These are phyloP conservation scores for Blastomyces percursus DNA, from an alignment of 2,329 filamentous ascomycete species.

Conservation along the genomic window DNA sequence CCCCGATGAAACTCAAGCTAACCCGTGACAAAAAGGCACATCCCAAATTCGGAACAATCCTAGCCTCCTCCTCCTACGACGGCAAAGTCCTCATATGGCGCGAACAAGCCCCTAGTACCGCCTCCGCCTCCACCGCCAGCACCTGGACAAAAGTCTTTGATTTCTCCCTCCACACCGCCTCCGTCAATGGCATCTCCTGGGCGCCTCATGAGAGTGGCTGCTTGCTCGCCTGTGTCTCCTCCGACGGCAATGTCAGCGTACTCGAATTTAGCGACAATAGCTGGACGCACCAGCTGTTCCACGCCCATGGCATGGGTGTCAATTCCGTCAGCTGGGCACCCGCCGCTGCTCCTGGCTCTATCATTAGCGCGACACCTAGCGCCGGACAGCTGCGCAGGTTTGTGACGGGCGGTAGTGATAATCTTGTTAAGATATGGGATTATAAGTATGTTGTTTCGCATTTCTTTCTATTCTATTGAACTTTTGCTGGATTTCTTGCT, in stretches of 20 bases:
- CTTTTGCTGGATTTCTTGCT: background rate
- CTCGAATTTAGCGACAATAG: constrained; percentile 95
- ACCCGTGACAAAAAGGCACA: constrained; percentile 50
- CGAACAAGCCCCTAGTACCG: constrained; percentile 50
- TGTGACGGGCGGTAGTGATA: constrained; percentile 91
- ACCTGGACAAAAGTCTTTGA: constrained; percentile 83
- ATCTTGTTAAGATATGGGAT: constrained; percentile 84
- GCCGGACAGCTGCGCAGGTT: constrained; percentile 64
- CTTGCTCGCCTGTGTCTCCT: constrained; percentile 85
- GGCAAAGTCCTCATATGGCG: constrained; percentile 98
- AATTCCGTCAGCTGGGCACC: constrained; percentile 96
- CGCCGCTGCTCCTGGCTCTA: constrained; percentile 67
- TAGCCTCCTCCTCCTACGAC: constrained; percentile 91
- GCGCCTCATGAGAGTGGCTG: constrained; percentile 94
- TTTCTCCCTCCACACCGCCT: constrained; percentile 86
- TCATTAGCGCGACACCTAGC: constrained; percentile 60
- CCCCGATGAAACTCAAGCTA: background rate
- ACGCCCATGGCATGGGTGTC: constrained; percentile 84
- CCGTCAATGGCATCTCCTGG: constrained; percentile 95
- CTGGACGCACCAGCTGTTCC: constrained; percentile 82
- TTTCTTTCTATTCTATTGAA: constrained; percentile 4
- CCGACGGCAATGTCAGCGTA: constrained; percentile 84
- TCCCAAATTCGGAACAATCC: constrained; percentile 95
- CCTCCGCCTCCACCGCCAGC: constrained; percentile 36
- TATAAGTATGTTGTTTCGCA: constrained; percentile 45